A percentile compares a stretch with the other conserved stretches of the same genome.
Evolutionary conservation across 495 filamentous ascomycete genomes (phyloP).

Genomic region (Trypethelium eluteriae): DNA sequence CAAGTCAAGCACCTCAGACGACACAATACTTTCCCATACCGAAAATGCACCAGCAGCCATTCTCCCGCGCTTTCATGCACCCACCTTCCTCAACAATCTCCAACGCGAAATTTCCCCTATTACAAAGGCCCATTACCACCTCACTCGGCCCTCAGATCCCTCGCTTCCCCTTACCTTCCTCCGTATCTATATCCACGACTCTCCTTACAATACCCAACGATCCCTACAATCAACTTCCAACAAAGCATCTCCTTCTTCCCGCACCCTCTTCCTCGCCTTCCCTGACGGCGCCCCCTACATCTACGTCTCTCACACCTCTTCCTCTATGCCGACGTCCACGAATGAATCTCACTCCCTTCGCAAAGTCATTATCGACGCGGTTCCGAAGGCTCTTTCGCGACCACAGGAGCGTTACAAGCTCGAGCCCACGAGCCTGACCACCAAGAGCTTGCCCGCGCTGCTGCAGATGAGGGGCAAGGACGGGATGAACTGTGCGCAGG

Average conservation of each 20-base stretch:
- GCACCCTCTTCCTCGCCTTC: constrained; percentile 68
- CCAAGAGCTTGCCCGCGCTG: constrained; percentile 60
- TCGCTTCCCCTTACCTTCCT: constrained; percentile 60
- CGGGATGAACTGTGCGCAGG: constrained; percentile 57
- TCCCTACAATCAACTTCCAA: constrained; percentile 39
- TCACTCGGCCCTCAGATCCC: constrained; percentile 49
- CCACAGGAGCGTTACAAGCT: constrained; percentile 61
- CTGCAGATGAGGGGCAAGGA: constrained; percentile 58
- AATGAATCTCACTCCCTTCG: constrained; percentile 57
- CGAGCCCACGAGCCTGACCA: constrained; percentile 55
- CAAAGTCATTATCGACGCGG: constrained; percentile 60
- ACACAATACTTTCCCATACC: constrained; percentile 35
- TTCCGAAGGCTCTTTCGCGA: constrained; percentile 69
- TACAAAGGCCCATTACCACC: constrained; percentile 71
- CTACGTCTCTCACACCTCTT: constrained; percentile 56
- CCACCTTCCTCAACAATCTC: constrained; percentile 65
- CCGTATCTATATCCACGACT: constrained; percentile 65
- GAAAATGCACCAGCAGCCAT: background rate
- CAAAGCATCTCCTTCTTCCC: constrained; percentile 42
- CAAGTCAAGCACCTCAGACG: constrained; percentile 18
- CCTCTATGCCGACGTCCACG: constrained; percentile 36
- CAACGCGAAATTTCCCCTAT: constrained; percentile 62
- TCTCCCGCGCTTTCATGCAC: constrained; percentile 67
- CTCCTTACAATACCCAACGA: constrained; percentile 54
- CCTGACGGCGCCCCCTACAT: constrained; percentile 68